Evolutionary conservation across 2,329 filamentous ascomycete species (phyloP).

Genomic region (Epichloe gansuensis): DNA sequence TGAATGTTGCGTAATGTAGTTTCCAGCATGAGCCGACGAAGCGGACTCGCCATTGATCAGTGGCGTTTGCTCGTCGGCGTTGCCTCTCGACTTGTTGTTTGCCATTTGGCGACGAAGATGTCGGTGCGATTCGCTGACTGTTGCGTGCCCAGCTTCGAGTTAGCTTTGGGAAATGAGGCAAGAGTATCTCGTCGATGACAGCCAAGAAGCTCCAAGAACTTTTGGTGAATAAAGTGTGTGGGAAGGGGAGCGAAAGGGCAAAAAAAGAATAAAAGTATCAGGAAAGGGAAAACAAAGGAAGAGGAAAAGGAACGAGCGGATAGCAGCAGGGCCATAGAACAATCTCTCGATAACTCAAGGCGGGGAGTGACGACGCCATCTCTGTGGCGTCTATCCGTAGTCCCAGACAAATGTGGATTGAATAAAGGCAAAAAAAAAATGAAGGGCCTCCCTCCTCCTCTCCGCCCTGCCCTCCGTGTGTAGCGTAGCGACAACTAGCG

Average conservation of each 20-base stretch:
- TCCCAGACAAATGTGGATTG: not conserved
- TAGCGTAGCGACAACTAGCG: no score
- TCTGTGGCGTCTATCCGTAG: not conserved
- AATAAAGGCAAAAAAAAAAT: not conserved
- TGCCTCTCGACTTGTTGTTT: slow-evolving; percentile 15
- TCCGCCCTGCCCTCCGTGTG: no score
- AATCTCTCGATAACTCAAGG: not conserved
- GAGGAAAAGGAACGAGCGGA: not conserved
- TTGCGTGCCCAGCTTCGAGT: not conserved
- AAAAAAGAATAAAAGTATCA: not conserved
- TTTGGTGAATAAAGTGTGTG: not conserved
- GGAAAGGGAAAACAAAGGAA: not conserved
- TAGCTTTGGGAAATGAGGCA: not conserved
- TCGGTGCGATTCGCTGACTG: slow-evolving; percentile 7
- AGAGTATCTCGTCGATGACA: not conserved
- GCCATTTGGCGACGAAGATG: slow-evolving; percentile 18
- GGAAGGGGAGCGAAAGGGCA: not conserved
- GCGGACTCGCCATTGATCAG: slow-evolving; percentile 27
- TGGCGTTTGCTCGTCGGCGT: slow-evolving; percentile 27
- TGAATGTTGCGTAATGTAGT: slow-evolving; percentile 11
- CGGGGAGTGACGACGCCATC: not conserved
- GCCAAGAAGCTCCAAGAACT: not conserved
- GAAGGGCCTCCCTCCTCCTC: not conserved
- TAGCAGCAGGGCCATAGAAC: not conserved
- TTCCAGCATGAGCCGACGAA: slow-evolving; percentile 11